Evolutionary conservation across 495 filamentous ascomycete genomes (phyloP).

Genomic region (Aspergillus egyptiacus): DNA sequence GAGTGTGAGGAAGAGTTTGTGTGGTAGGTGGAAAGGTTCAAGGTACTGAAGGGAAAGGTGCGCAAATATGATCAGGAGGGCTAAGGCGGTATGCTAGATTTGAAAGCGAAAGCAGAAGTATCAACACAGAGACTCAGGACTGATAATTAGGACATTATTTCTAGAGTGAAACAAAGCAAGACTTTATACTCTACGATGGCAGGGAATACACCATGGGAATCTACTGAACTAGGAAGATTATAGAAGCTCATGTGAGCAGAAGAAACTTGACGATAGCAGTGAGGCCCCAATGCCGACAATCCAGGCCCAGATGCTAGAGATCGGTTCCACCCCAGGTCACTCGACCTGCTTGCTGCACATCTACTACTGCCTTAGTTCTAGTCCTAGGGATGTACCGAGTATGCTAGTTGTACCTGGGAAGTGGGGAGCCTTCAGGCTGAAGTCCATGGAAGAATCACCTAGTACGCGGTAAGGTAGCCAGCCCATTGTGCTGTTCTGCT

Average conservation of each 20-base stretch:
- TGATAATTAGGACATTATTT: conserved; percentile 9
- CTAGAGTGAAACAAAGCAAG: not conserved
- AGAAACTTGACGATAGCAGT: conserved; percentile 9
- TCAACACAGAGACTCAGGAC: not conserved
- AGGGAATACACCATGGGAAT: not conserved
- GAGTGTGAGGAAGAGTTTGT: not conserved
- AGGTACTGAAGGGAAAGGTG: not conserved
- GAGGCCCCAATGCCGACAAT: not conserved
- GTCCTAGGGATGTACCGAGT: too few relatives aligned
- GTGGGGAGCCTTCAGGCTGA: too few relatives aligned
- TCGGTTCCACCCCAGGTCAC: conserved; percentile 6
- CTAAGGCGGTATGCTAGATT: too few relatives aligned
- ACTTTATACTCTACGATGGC: conserved; percentile 16
- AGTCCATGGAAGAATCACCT: too few relatives aligned
- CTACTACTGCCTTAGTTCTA: too few relatives aligned
- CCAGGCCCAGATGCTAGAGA: not conserved
- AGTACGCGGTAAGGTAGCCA: too few relatives aligned
- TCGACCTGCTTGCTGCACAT: not conserved
- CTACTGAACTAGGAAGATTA: not conserved
- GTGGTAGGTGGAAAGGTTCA: not conserved
- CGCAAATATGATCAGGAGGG: not conserved
- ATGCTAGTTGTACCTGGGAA: not conserved
- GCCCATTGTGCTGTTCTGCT: too few relatives aligned
- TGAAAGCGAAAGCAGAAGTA: too few relatives aligned
- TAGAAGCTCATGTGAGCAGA: conserved; percentile 17